Evolutionary conservation across 805 yeast species (phyloP), one percentile per base, ranked within the genome.

Genomic region (Wickerhamiella siamensis): DNA sequence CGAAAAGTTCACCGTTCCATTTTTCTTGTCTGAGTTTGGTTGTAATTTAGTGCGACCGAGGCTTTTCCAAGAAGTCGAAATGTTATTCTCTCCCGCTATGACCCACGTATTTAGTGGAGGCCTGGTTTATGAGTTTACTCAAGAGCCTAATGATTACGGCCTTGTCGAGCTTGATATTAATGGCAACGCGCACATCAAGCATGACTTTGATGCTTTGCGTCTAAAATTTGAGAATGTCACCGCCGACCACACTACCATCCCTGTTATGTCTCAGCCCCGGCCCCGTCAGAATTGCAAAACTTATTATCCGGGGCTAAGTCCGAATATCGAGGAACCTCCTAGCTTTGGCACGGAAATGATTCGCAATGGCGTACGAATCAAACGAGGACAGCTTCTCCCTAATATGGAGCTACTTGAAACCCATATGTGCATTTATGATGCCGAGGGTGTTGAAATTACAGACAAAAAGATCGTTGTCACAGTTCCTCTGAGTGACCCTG

Each of bases 1-100:
- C 56, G 56, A 62, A 18, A 71, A 72, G 29, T 83, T 71, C 56
- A 58, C 80, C 2, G 72, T 76, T 43, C 97, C 97, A 1, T 72
- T 88, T 0, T 81, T 88, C 58, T 72, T 88, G 41, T 83, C 95
- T 1, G 97, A 88, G 64, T 84, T 75, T 62, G 96, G 96, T 4
- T 86, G 96, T 61, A 86, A 86, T 55, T 77, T 74, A 46, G 79
- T 86, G 2, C 60, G 65, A 20, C 96, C 96, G 2, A 71, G 96
- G 47, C 51, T 61, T 4, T 87, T 87, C 60, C 83, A 78, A 34
- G 96, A 87, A 56, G 72, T 84, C 20, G 67, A 65, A 16, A 66
- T 83, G 2, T 64, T 87, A 18, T 83, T 74, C 54, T 78, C 93
- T 0, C 54, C 56, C 6, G 73, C 73, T 34, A 86, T 87, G 96